phyloP scores from a whole-genome alignment of 805 yeast species.

The Barnettozyma salicaria region DNA sequence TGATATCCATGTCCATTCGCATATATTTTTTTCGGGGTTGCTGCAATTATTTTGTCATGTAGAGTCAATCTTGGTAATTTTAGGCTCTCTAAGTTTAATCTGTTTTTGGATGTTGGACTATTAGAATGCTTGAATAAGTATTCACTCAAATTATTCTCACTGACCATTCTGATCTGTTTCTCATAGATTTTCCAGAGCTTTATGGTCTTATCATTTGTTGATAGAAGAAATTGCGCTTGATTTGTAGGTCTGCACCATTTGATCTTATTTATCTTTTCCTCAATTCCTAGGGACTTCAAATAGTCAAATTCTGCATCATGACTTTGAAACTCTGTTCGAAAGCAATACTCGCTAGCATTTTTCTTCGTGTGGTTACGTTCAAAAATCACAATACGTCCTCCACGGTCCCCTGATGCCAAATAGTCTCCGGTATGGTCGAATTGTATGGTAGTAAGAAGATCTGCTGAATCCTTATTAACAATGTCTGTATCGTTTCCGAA shows the following conservation, averaged over 20 bases:
- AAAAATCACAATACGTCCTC: slow-evolving; percentile 94
- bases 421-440: slow-evolving; percentile 93
- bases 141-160: slow-evolving; percentile 78
- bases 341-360: slow-evolving; percentile 84
- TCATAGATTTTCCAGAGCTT: slow-evolving; percentile 96
- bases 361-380: slow-evolving; percentile 76
- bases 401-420: slow-evolving; percentile 96
- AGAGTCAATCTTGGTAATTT: slow-evolving; percentile 83
- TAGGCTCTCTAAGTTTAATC: slow-evolving; percentile 40
- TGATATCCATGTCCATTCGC: slow-evolving; percentile 98
- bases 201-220: slow-evolving; percentile 97
- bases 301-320: slow-evolving; percentile 99
- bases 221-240: slow-evolving; percentile 81
- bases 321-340: slow-evolving; percentile 93
- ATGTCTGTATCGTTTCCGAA: slow-evolving; percentile 98
- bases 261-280: slow-evolving; percentile 95
- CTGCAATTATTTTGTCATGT: slow-evolving; percentile 93
- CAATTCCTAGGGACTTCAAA: slow-evolving; percentile 90
- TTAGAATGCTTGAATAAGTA: slow-evolving; percentile 13
- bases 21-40: slow-evolving; percentile 86
- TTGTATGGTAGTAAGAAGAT: slow-evolving; percentile 94
- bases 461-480: slow-evolving; percentile 88
- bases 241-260: slow-evolving; percentile 90
- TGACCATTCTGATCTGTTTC: slow-evolving; percentile 83
- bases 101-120: slow-evolving; percentile 8